Base-by-base conservation (phyloP, 2,329 filamentous ascomycete species). In the Cladosporium sp. region DNA sequence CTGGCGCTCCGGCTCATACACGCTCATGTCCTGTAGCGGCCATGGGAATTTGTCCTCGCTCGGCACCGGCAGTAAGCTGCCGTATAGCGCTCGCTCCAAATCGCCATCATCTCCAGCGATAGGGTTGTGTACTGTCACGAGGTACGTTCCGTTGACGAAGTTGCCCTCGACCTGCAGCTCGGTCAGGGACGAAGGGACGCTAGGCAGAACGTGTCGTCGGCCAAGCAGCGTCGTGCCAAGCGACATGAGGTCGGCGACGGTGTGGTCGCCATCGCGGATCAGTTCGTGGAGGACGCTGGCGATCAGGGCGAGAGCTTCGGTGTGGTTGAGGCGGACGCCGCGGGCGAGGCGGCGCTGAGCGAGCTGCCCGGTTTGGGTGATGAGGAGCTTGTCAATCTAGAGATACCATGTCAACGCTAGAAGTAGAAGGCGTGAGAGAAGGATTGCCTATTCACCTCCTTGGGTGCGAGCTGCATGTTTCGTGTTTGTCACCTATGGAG, bases 151-250 rank as follows among this genome's bases (percentile, higher is more conserved):
- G 6, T 82, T 86, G 28, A 83, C 85, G 66, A 97, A 97, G 2
- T 91, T 97, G 55, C 92, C 92, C 72, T 97, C 92, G 59, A 97
- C 87, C 77, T 95, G 89, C 61, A 97, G 81, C 73, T 95, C 87
- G 54, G 82, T 78, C 41, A 97, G 81, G 3, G 88, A 90, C 40
- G 81, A 78, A 54, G 85, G 81, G 19, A 96, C 92, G 9, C 86
- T 84, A 18, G 92, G 90, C 41, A 89, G 77, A 55, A 97, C 92
- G 70, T 97, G 92, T 33, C 92, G 87, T 9, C 92, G 87, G 58
- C 92, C 92, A 2, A 97, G 86, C 85, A 97, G 91, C 51, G 87
- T 92, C 63, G 88, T 84, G 62, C 92, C 92, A 58, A 95, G 81
- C 56, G 83, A 77, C 91, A 97, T 97, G 67, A 97, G 87, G 69